Percentiles rank a stretch among this genome's conserved stretches.
Conservation (phyloP, 1,284 basidiomycete species). For the Schizopora paradoxa region DNA sequence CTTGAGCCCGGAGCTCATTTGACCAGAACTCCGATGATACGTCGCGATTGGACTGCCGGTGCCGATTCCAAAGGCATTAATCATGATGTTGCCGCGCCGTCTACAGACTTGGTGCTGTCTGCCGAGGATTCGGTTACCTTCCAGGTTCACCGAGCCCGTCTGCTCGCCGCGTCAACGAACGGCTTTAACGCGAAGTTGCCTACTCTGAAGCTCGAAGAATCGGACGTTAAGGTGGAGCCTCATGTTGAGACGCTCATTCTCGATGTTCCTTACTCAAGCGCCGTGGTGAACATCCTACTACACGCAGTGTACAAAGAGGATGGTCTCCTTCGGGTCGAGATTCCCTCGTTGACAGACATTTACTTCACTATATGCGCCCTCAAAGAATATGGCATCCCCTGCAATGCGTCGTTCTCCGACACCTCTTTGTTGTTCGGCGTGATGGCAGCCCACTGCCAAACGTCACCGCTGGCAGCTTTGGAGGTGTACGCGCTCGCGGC, state of each 20-base stretch:
- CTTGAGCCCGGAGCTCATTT: no score
- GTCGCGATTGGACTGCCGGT: no score
- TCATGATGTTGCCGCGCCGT: no score
- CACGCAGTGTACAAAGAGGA: slow-evolving; percentile 36
- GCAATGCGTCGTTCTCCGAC: no score
- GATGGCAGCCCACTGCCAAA: no score
- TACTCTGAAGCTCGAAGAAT: background rate
- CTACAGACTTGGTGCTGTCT: slow-evolving; percentile 57
- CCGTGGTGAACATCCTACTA: slow-evolving; percentile 30
- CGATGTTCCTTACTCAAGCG: slow-evolving; percentile 8
- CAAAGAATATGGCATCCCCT: no score
- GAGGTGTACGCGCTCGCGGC: slow-evolving; percentile 60
- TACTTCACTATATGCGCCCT: no score
- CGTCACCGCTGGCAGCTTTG: no score
- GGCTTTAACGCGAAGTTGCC: slow-evolving; percentile 31
- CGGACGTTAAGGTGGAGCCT: background rate
- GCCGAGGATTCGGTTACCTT: slow-evolving; percentile 71
- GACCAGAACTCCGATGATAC: no score
- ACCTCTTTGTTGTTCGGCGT: no score
- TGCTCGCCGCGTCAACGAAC: slow-evolving; percentile 33
- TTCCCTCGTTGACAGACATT: no score
- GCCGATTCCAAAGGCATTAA: slow-evolving; percentile 53
- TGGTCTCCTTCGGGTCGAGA: no score
- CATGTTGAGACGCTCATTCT: slow-evolving; percentile 13
- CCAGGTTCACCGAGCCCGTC: slow-evolving; percentile 33